phyloP scores from a whole-genome alignment of 2,329 filamentous ascomycete species.

The Venturiaceae sp. region DNA sequence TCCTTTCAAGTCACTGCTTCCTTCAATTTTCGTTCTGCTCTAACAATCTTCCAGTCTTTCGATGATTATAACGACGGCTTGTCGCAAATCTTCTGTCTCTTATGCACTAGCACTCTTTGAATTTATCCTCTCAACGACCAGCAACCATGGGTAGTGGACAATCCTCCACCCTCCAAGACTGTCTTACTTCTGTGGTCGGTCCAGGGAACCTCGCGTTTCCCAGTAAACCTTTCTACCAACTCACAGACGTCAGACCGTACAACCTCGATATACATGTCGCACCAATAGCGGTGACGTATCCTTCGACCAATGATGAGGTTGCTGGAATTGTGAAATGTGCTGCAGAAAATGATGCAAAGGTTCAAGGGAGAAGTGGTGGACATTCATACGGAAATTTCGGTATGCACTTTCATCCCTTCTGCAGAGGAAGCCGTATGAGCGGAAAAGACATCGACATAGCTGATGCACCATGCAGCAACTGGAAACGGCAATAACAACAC shows the following conservation, averaged over 20 bases:
- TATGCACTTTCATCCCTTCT: slow-evolving; percentile 17
- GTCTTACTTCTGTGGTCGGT: not conserved
- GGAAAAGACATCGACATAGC: not conserved
- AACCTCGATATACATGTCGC: slow-evolving; percentile 22
- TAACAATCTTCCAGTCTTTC: too few relatives aligned
- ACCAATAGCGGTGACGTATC: slow-evolving; percentile 24
- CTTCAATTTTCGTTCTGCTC: too few relatives aligned
- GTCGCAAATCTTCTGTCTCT: too few relatives aligned
- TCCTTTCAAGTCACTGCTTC: too few relatives aligned
- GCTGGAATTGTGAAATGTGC: slow-evolving; percentile 38
- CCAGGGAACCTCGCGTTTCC: not conserved
- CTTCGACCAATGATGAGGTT: slow-evolving; percentile 29
- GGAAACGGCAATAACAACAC: slow-evolving; percentile 23
- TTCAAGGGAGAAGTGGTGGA: slow-evolving; percentile 43
- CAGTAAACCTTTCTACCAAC: slow-evolving; percentile 1
- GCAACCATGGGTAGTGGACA: not conserved
- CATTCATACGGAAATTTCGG: slow-evolving; percentile 46
- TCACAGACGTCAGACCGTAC: slow-evolving; percentile 15
- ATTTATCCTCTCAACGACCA: not conserved
- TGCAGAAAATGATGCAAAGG: slow-evolving; percentile 29
- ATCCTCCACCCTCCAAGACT: not conserved
- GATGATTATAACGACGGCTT: too few relatives aligned
- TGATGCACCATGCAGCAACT: not conserved
- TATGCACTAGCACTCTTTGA: too few relatives aligned
- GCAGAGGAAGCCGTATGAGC: not conserved